Evolutionary conservation across 2,329 filamentous ascomycete genomes (phyloP), one percentile per base, ranked within the genome.

Genomic region (Aureobasidium sp.): DNA sequence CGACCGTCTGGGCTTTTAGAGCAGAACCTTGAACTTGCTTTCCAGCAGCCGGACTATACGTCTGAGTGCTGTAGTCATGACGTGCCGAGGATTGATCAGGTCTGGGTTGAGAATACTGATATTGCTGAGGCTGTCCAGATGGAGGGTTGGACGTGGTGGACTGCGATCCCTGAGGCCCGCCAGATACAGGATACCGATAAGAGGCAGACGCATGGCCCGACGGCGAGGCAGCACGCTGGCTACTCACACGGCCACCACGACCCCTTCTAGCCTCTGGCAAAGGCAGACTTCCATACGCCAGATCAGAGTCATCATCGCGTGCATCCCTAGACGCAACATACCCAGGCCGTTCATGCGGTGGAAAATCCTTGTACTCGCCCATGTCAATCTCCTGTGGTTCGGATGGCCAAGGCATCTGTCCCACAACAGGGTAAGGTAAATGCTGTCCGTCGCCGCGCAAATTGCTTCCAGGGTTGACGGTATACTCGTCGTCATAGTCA

Each of bases 351-450:
- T 79, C 73, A 57, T 77, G 68, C 14, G 76, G 77, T 31, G 77
- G 77, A 11, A 77, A 70, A 64, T 79, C 77, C 27, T 70, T 68
- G 64, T 76, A 79, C 60, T 72, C 75, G 56, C 76, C 76, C 75
- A 78, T 78, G 53, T 75, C 77, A 37, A 76, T 73, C 64, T 71
- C 71, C 8, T 62, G 65, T 56, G 68, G 62, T 36, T 68, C 69
- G 15, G 53, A 37, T 9, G 71, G 70, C 53, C 70, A 72, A 8
- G 68, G 70, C 48, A 68, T 51, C 17, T 63, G 44, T 17, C 53
- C 61, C 17, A 55, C 42, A 22, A 37, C 15, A n/a, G 63, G 62
- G 47, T 66, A 66, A 3, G 63, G 55, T 31, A 64, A 42, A 34
- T 34, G 31, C 12, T 48, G 55, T 27, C 55, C 55, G 29, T 48